Percentiles rank a stretch among this genome's conserved stretches.
These are phyloP conservation scores for Teratosphaeria epicoccoides DNA, from an alignment of 2,329 filamentous ascomycete species.

Conservation along the genomic window DNA sequence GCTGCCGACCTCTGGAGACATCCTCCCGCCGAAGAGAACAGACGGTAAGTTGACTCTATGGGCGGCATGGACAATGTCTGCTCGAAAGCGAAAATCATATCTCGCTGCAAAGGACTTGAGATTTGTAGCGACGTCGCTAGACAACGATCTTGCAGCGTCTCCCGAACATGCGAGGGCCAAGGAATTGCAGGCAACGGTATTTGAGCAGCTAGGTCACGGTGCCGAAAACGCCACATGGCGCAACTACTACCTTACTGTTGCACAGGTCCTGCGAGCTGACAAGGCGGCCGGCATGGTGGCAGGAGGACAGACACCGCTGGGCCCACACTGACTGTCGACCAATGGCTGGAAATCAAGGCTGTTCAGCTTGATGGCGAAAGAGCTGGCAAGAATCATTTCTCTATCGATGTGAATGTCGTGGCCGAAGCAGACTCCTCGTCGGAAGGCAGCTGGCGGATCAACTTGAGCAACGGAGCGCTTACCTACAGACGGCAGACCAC, in stretches of 20 bases:
- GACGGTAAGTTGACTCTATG: conserved; percentile 2
- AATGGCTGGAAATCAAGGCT: background rate
- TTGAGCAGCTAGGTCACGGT: conserved; percentile 3
- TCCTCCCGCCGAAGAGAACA: background rate
- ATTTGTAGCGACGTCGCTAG: conserved; percentile 3
- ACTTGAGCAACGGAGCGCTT: background rate
- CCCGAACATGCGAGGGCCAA: background rate
- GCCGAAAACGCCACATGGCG: background rate
- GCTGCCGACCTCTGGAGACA: conserved; percentile 5
- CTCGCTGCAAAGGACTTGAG: background rate
- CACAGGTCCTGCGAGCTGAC: background rate
- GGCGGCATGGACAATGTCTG: conserved; percentile 1
- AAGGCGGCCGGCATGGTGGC: background rate
- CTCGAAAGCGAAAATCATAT: background rate
- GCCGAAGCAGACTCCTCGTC: background rate
- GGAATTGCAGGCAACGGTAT: background rate
- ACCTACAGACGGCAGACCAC: background rate
- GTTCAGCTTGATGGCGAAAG: background rate
- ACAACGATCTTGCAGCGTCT: conserved; percentile 2
- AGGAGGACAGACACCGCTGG: background rate
- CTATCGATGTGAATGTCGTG: background rate
- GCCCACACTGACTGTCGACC: background rate
- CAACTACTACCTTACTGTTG: background rate
- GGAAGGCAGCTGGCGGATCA: background rate
- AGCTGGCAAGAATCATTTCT: background rate